A percentile compares a stretch with the other conserved stretches of the same genome.
These are phyloP conservation scores for Jatropha curcas DNA, from an alignment of 345 rosid species.

Conservation along the genomic window DNA sequence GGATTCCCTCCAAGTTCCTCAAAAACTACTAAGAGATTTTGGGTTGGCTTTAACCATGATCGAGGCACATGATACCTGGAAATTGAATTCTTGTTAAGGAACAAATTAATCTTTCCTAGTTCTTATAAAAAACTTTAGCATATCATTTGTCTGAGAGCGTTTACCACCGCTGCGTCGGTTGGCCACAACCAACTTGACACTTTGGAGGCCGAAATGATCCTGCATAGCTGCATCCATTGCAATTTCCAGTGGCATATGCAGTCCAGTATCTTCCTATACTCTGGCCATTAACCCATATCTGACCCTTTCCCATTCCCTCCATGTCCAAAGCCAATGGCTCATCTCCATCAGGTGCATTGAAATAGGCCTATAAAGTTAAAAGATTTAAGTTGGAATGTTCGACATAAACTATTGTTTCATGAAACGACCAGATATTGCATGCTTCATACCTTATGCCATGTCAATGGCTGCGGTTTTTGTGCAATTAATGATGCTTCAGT, in stretches of 20 bases:
- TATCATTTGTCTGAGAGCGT: not conserved
- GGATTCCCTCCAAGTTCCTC: conserved; percentile 98
- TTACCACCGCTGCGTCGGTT: conserved; percentile 91
- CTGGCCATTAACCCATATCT: conserved; percentile 93
- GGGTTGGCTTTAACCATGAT: conserved; percentile 83
- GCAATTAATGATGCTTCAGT: conserved; percentile 37
- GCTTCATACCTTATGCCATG: conserved; percentile 86
- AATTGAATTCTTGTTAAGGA: conserved; percentile 9
- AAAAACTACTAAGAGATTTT: conserved; percentile 83
- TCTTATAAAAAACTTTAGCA: not conserved
- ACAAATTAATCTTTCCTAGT: conserved; percentile 10
- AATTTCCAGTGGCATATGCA: conserved; percentile 74
- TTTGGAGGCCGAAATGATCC: conserved; percentile 80
- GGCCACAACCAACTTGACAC: conserved; percentile 87
- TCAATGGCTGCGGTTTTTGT: conserved; percentile 78
- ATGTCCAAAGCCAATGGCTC: conserved; percentile 96
- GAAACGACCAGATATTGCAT: conserved; percentile 1
- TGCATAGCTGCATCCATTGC: conserved; percentile 74
- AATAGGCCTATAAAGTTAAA: conserved; percentile 55
- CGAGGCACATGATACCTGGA: conserved; percentile 89
- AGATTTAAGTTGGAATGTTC: not conserved
- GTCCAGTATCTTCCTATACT: conserved; percentile 98
- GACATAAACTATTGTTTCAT: not conserved
- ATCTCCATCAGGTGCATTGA: conserved; percentile 88
- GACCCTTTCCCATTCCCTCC: conserved; percentile 98